Evolutionary conservation across 2,329 filamentous ascomycete species (phyloP).

Genomic region (Orbilia quercus): DNA sequence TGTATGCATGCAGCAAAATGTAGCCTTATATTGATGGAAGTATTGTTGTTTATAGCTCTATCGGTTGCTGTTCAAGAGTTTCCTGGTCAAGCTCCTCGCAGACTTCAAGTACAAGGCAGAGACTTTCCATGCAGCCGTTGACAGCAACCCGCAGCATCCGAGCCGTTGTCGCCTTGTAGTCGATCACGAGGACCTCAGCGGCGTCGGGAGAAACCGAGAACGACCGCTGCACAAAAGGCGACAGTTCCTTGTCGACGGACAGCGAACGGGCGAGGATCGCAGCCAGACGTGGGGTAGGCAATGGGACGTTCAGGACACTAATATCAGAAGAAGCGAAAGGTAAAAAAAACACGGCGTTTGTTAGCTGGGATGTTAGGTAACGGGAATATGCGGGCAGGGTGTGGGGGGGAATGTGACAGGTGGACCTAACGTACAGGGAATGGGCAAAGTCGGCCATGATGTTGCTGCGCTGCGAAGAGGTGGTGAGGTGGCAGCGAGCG

Average conservation of each 20-base stretch:
- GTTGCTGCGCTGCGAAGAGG: background rate
- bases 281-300: slow-evolving; percentile 82
- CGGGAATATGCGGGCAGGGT: slow-evolving; percentile 4
- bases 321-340: background rate
- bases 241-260: slow-evolving; percentile 87
- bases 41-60: slow-evolving; percentile 17
- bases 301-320: slow-evolving; percentile 79
- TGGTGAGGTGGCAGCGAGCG: slow-evolving; percentile 32
- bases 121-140: slow-evolving; percentile 93
- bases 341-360: background rate
- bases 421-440: slow-evolving; percentile 42
- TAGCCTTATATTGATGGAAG: too few relatives aligned
- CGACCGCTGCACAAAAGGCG: slow-evolving; percentile 78
- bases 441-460: slow-evolving; percentile 37
- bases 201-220: slow-evolving; percentile 64
- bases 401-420: slow-evolving; percentile 31
- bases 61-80: slow-evolving; percentile 27
- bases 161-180: slow-evolving; percentile 89
- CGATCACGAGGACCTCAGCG: slow-evolving; percentile 67
- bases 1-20: background rate
- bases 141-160: slow-evolving; percentile 95
- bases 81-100: slow-evolving; percentile 74
- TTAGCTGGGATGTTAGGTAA: slow-evolving; percentile 10
- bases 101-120: slow-evolving; percentile 83
- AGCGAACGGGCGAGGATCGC: slow-evolving; percentile 75